Evolutionary conservation across 2,329 filamentous ascomycete genomes (phyloP), one percentile per base, ranked within the genome.

Genomic region (Scopulariopsis brevicaulis): DNA sequence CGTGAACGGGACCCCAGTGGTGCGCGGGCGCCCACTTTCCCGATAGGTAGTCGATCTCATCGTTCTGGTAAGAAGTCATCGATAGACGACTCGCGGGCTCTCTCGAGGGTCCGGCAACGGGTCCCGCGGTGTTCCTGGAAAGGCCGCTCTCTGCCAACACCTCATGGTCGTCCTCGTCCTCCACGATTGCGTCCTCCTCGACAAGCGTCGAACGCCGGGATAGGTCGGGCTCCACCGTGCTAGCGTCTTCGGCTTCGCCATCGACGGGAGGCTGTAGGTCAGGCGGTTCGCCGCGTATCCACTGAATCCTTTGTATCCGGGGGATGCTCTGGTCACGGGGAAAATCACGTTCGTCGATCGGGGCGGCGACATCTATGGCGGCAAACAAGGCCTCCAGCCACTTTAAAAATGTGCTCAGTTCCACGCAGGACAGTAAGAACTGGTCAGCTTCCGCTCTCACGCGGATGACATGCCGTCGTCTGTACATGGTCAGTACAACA

Each of bases 371-470:
- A 65, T 89, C 85, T 60, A 91, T 87, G 53, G 84, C 86, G n/a
- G 85, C 84, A 64, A 85, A 87, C 11, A 89, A 72, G 2, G 76
- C 75, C 65, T 89, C 84, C 2, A 90, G 72, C 84, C 87, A 88
- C 55, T 78, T 77, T 60, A 89, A 77, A 67, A 90, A 87, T 1
- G 77, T 81, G 58, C 83, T 79, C 57, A 89, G 74, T 55, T 83
- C 80, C 56, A 81, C 73, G 62, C 85, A 86, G 2, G 85, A 85
- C 8, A 91, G 71, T 22, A 91, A 71, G 60, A 91, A 84, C 65
- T 91, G 88, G 63, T 91, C 86, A 1, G 83, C 83, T 69, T 91
- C 87, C 35, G 84, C 79, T 32, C 88, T 80, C 60, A 91, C 67
- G n/a, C 87, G 83, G 60, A 91, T 83, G 14, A 87, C 85, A 67